A percentile compares a stretch with the other conserved stretches of the same genome.
These are phyloP conservation scores for Apiospora arundinis DNA, from an alignment of 2,329 filamentous ascomycete genomes.

Conservation along the genomic window DNA sequence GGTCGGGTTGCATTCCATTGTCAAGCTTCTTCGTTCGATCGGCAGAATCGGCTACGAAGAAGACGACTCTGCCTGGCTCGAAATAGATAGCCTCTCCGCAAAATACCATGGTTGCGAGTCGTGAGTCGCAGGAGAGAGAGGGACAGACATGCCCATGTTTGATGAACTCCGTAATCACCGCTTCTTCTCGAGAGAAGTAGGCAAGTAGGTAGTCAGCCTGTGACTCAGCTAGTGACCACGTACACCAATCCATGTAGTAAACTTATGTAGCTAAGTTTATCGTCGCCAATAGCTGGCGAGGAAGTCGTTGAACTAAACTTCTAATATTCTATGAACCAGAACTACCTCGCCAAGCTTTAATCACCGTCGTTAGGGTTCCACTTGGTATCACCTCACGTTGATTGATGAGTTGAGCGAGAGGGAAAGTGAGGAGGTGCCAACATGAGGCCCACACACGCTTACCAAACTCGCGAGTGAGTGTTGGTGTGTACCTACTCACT, in stretches of 20 bases:
- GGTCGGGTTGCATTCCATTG: slow-evolving; percentile 11
- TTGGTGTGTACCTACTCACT: neutral
- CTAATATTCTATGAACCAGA: neutral
- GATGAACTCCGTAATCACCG: neutral
- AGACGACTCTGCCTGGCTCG: slow-evolving; percentile 6
- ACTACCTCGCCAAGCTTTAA: neutral
- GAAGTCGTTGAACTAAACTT: neutral
- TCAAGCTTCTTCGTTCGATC: slow-evolving; percentile 25
- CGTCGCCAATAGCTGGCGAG: neutral
- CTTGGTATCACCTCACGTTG: neutral
- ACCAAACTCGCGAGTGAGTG: neutral
- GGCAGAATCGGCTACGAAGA: slow-evolving; percentile 22
- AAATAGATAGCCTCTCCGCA: neutral
- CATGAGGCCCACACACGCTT: neutral
- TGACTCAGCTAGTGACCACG: neutral
- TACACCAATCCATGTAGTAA: no score
- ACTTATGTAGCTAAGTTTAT: neutral
- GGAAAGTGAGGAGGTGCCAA: neutral
- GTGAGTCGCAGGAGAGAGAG: neutral
- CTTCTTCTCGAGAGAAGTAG: neutral
- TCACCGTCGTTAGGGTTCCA: neutral
- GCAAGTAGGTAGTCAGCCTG: neutral
- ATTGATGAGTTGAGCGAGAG: neutral
- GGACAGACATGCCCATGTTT: neutral
- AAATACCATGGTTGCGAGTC: neutral